Base-by-base conservation (phyloP, 352 stramenopile species). In the Pythium vanterpoolii region DNA sequence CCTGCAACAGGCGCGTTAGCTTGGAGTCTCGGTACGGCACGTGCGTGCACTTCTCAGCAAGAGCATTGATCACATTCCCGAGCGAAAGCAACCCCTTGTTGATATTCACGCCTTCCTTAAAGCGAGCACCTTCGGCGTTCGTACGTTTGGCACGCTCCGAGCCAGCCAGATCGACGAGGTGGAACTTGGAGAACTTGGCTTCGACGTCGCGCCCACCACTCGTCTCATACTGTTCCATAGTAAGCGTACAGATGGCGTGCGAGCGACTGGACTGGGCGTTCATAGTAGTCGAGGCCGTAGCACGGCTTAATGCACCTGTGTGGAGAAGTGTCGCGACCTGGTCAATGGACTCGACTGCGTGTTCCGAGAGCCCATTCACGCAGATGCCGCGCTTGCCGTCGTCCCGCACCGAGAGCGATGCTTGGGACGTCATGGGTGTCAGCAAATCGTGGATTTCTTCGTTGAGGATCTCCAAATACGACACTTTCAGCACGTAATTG, bases 381-480 rank as follows among this genome's bases (percentile, higher is more conserved):
- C 94, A 74, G 23, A 98, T 88, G 30, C 96, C 95, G 59, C 87
- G 76, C 56, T 96, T 89, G n/a, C 81, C 74, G 57, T 94, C 84
- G 44, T 97, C 92, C 27, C 92, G 93, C 21, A 98, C 72, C 23
- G 71, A 86, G 49, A 86, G 76, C 34, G 56, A 56, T 30, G 51
- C 78, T 31, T 59, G 59, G 19, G 33, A 5, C 5, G 47, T 49
- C 30, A 53, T 19, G 9, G 61, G 28, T 10, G 65, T 76, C 9
- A 99, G 76, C 26, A 99, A 76, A 72, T 99, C 96, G 13, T 83
- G 76, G 50, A 99, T 88, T 63, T 98, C 90, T 83, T 99, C 96
- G 51, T 99, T 99, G 60, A 99, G 95, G 40, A 99, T 96, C 88
- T 91, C 81, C n/a, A 93, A 63, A 42, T 88, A 90, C 42, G 84